Base-by-base conservation (phyloP, 2,329 filamentous ascomycete genomes). In the Didymella glomerata region DNA sequence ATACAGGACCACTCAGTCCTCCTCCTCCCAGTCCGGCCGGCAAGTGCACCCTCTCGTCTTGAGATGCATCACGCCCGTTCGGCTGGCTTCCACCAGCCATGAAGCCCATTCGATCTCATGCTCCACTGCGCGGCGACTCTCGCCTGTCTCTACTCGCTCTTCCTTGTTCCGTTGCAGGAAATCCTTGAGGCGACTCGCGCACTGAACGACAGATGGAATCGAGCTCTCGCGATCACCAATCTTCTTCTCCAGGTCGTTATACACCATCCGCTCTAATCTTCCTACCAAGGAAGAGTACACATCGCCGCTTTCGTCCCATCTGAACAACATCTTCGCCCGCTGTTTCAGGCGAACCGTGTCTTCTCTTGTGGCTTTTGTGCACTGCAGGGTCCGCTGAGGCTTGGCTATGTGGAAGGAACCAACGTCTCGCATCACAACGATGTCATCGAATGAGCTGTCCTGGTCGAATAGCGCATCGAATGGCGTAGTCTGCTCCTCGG, bases 41-140 rank as follows among this genome's bases (percentile, higher is more conserved):
- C 72, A 76, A 18, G 18, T 59, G 55, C 72, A 75, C 1, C 65
- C 68, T 25, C 40, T 47, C 1, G 54, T 54, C 57, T 68, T 71
- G 28, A 75, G 49, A 62, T 76, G 74, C 66, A 75, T 62, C 3
- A 76, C 71, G 1, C 69, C 69, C 20, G 62, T 62, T 22, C 58
- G 32, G 13, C 58, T 63, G 10, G 68, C 70, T n/a, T 66, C 59
- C 2, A 68, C 63, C 11, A 76, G 47, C 73, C 73, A 75, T 28
- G 60, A 49, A n/a, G 54, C 69, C 72, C 73, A 75, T 46, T 70
- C 63, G 22, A 68, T 32, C 55, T 76, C 71, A 61, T 74, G 72
- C 45, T 68, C 61, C 4, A 74, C 66, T 6, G 62, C 52, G 0
- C 46, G 46, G 7, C 51, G 41, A 14, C 50, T 50, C 52, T 75